phyloP scores from a whole-genome alignment of 495 filamentous ascomycete species.

The Cudoniella acicularis region DNA sequence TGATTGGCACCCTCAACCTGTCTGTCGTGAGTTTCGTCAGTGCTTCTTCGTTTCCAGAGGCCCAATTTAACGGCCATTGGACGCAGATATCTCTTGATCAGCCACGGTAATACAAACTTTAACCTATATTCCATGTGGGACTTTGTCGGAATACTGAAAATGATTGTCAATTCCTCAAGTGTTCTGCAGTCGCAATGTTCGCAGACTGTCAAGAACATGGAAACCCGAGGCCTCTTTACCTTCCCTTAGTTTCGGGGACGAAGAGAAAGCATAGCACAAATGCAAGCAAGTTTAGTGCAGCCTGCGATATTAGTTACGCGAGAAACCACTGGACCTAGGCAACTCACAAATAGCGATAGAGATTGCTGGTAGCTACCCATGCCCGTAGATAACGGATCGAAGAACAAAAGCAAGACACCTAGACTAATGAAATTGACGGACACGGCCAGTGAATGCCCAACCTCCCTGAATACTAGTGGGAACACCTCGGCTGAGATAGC shows the following conservation, averaged over 20 bases:
- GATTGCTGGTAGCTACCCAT: background rate
- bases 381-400: background rate
- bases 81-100: no score
- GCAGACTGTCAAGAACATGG: background rate
- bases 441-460: background rate
- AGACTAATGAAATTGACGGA: background rate
- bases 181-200: background rate
- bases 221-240: background rate
- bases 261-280: background rate
- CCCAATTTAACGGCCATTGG: no score
- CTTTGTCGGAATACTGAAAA: background rate
- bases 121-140: background rate
- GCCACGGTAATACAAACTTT: background rate
- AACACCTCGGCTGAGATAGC: background rate
- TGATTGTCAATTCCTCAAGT: background rate
- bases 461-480: background rate
- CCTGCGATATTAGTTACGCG: background rate
- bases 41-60: no score
- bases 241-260: background rate
- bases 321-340: background rate
- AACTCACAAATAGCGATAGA: background rate
- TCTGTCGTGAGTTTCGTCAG: no score
- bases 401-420: background rate
- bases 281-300: background rate
- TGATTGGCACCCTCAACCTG: no score